Evolutionary conservation across 306 rosid species (phyloP), one percentile per base, ranked within the genome.

Genomic region (Cucumis hystrix): DNA sequence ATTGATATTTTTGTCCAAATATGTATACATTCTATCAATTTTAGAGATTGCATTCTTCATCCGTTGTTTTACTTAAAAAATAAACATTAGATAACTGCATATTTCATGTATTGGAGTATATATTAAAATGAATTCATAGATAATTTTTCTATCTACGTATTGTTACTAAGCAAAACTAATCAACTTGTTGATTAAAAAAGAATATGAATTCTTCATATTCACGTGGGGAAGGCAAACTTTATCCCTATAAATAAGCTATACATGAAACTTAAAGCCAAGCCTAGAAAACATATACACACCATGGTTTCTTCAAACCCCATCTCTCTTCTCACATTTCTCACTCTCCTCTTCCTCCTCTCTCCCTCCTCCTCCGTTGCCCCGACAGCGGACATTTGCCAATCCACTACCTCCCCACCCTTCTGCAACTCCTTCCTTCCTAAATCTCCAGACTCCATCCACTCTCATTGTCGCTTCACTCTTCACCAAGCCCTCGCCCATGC

Each of bases 381-480:
- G 1, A 3, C 54, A 0, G 54, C 10, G 6, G 61, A 60, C 7
- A 37, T 75, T 45, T 75, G 78, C 52, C 30, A 1, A 56, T 75
- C 78, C 52, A 37, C 78, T 8, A 10, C 78, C 20, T 58, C n/a
- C 1, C 37, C 78, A 1, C 2, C 52, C 20, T 75, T 54, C 51
- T 75, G 78, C 78, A 54, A 35, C 7, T 18, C 52, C 52, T 54
- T 75, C 51, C 78, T 75, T 7, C 64, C 64, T 12, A 11, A 18
- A 20, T 10, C 78, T 7, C 18, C 37, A 0, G 30, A 35, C 33
- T 35, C 64, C 54, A 8, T 75, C 54, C 37, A 55, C 35, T 54
- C 78, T 37, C 78, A 75, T n/a, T 18, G 78, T 28, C 78, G 78
- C 23, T 75, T n/a, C 78, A 54, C 78, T 7, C 64, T 75, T 37